Conservation (phyloP, 371 early-diverging fungal species). For the Entomophthora muscae region DNA sequence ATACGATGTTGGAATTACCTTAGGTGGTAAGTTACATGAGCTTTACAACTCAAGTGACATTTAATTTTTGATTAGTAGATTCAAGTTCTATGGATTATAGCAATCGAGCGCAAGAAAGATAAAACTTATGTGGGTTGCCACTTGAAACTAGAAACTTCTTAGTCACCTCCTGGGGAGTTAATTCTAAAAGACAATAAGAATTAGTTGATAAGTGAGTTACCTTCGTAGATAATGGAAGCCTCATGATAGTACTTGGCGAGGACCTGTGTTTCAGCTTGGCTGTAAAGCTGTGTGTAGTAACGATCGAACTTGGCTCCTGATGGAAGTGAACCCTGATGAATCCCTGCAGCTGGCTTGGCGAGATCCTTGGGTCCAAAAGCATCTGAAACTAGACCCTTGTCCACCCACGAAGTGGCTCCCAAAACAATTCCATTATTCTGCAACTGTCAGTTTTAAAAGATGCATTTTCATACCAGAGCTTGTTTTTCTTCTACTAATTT, state of each 20-base stretch:
- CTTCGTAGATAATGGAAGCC: neutral
- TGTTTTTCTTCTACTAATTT: neutral
- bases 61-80: too few relatives aligned
- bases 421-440: neutral
- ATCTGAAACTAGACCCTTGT: neutral
- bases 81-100: too few relatives aligned
- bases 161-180: neutral
- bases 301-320: neutral
- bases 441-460: neutral
- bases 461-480: neutral
- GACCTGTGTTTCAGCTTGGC: neutral
- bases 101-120: neutral
- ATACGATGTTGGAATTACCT: too few relatives aligned
- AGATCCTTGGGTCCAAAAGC: neutral
- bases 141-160: neutral
- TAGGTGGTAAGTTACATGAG: too few relatives aligned
- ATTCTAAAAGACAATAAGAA: neutral
- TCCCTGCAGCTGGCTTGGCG: neutral
- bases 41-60: too few relatives aligned
- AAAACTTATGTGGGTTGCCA: neutral
- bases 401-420: constrained; percentile 6
- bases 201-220: neutral
- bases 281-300: neutral
- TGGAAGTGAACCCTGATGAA: neutral
- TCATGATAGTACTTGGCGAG: constrained; percentile 1